These are phyloP conservation scores for Stagonosporopsis vannaccii DNA, from an alignment of 2,329 filamentous ascomycete genomes.

Conservation along the genomic window DNA sequence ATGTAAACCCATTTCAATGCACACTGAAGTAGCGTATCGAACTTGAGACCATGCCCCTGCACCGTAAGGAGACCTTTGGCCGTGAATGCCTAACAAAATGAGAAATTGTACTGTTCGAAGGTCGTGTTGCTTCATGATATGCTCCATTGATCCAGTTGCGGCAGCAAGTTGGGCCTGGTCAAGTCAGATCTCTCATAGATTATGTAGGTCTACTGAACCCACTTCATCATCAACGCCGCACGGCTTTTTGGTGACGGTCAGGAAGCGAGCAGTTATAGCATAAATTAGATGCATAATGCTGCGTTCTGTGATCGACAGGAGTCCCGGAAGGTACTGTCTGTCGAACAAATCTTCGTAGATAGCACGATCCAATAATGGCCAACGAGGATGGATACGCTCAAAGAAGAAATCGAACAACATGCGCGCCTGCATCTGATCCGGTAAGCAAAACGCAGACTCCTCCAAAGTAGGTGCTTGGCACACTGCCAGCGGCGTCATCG, in stretches of 20 bases:
- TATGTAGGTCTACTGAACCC: background rate
- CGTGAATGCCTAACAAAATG: conserved; percentile 34
- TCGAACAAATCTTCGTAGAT: conserved; percentile 33
- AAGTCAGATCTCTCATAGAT: background rate
- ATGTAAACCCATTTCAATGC: conserved; percentile 38
- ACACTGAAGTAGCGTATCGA: conserved; percentile 36
- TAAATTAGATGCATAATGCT: conserved; percentile 38
- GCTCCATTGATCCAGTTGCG: conserved; percentile 36
- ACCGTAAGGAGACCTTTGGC: conserved; percentile 38
- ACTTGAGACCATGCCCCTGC: conserved; percentile 40
- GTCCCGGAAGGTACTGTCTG: conserved; percentile 27
- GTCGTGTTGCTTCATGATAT: conserved; percentile 34
- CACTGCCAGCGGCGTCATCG: background rate
- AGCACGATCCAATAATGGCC: conserved; percentile 35
- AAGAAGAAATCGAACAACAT: conserved; percentile 36
- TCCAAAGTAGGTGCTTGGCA: no score
- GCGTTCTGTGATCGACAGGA: conserved; percentile 29
- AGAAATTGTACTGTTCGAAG: conserved; percentile 37
- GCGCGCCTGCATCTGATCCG: conserved; percentile 24
- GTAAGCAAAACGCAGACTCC: conserved; percentile 17
- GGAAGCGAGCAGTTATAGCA: conserved; percentile 36
- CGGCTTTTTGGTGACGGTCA: conserved; percentile 36
- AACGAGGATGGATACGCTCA: conserved; percentile 36
- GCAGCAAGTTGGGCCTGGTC: conserved; percentile 28
- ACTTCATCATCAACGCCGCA: conserved; percentile 35